These are phyloP conservation scores for Tricholoma bakamatsutake DNA, from an alignment of 768 basidiomycete genomes.

Conservation along the genomic window DNA sequence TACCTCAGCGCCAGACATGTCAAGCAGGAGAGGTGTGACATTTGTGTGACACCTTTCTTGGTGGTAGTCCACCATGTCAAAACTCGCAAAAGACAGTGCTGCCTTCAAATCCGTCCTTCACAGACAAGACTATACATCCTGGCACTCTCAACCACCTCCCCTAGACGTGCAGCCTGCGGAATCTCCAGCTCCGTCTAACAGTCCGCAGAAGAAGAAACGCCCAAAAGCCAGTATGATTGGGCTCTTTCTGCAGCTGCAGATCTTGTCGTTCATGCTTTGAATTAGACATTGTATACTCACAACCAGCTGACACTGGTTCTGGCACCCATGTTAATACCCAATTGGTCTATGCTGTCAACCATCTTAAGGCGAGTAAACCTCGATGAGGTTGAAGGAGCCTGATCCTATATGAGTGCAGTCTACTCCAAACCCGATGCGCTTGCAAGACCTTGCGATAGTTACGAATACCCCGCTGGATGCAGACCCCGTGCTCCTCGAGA, in stretches of 20 bases:
- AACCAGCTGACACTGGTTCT: slow-evolving; percentile 80
- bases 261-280: slow-evolving; percentile 10
- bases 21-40: slow-evolving; percentile 11
- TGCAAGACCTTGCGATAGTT: slow-evolving; percentile 82
- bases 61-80: slow-evolving; percentile 47
- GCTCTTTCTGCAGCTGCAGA: slow-evolving; percentile 8
- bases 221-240: slow-evolving; percentile 56
- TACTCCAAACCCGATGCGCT: slow-evolving; percentile 74
- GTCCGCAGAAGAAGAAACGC: slow-evolving; percentile 46
- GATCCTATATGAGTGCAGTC: slow-evolving; percentile 30
- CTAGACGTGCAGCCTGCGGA: slow-evolving; percentile 19
- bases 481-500: slow-evolving; percentile 66
- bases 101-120: slow-evolving; percentile 62
- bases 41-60: slow-evolving; percentile 1
- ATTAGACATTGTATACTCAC: slow-evolving; percentile 74
- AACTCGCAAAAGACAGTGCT: slow-evolving; percentile 63
- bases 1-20: slow-evolving; percentile 2
- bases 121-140: slow-evolving; percentile 64
- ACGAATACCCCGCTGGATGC: slow-evolving; percentile 74
- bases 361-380: slow-evolving; percentile 59
- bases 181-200: slow-evolving; percentile 17
- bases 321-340: slow-evolving; percentile 84
- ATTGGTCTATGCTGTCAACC: slow-evolving; percentile 76
- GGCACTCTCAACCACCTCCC: slow-evolving; percentile 62
- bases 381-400: neutral